Evolutionary conservation across 148 eudicot genomes (phyloP).

Genomic region (Camellia granthamiana): DNA sequence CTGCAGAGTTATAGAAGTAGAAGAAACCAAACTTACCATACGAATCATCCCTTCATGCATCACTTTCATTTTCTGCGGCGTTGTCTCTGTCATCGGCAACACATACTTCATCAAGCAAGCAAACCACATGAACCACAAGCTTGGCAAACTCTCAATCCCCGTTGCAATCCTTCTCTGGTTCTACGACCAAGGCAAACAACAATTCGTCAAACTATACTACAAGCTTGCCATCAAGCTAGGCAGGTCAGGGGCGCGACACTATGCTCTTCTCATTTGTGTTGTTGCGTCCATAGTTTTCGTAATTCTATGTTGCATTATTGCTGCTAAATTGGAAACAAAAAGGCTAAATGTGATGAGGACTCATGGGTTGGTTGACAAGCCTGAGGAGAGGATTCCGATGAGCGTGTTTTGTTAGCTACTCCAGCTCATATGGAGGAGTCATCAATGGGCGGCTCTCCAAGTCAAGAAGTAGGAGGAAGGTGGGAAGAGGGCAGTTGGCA

Average conservation of each 20-base stretch:
- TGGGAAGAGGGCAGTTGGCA: too few relatives aligned
- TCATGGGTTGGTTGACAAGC: constrained; percentile 36
- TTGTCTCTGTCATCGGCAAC: constrained; percentile 36
- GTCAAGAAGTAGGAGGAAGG: too few relatives aligned
- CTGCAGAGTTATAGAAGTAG: constrained; percentile 40
- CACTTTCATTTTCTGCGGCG: constrained; percentile 40
- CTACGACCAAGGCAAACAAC: constrained; percentile 17
- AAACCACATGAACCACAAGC: constrained; percentile 32
- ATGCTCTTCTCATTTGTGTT: constrained; percentile 23
- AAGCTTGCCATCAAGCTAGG: background rate
- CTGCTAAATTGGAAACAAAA: constrained; percentile 43
- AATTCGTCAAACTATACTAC: constrained; percentile 1
- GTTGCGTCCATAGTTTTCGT: constrained; percentile 33
- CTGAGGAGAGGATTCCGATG: constrained; percentile 38
- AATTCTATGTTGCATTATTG: constrained; percentile 40
- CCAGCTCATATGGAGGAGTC: too few relatives aligned
- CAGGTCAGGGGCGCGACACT: background rate
- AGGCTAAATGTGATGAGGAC: constrained; percentile 29
- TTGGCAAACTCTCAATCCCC: constrained; percentile 36
- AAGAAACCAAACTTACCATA: constrained; percentile 39
- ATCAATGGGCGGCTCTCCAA: too few relatives aligned
- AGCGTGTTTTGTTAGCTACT: background rate
- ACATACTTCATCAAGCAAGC: constrained; percentile 60
- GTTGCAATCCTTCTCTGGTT: constrained; percentile 27
- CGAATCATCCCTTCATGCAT: constrained; percentile 43